These are phyloP conservation scores for Auxenochlorella pyrenoidosa DNA, from an alignment of 139 green algal genomes.

Conservation along the genomic window DNA sequence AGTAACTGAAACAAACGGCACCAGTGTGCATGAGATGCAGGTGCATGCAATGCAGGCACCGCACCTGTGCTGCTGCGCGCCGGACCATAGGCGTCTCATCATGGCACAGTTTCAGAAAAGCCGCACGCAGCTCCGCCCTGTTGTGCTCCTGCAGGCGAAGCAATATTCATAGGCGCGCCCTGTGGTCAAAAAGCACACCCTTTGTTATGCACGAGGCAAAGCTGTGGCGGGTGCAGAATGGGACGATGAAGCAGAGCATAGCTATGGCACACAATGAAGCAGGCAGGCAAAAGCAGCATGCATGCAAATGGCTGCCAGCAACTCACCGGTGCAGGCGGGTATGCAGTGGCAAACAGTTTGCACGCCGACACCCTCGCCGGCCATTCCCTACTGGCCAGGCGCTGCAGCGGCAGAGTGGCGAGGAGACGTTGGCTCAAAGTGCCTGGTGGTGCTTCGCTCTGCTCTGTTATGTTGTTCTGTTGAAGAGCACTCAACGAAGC, in stretches of 20 bases:
- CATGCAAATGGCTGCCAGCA: not conserved
- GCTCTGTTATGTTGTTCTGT: not conserved
- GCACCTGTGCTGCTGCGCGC: constrained; percentile 72
- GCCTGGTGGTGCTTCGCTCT: not conserved
- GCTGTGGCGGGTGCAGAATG: not conserved
- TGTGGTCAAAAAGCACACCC: not conserved
- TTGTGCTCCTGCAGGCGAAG: constrained; percentile 20
- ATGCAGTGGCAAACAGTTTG: constrained; percentile 90
- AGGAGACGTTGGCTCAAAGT: too few relatives aligned
- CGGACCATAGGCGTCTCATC: constrained; percentile 99
- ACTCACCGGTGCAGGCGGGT: constrained; percentile 54
- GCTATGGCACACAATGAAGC: not conserved
- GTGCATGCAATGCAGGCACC: not conserved
- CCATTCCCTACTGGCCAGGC: constrained; percentile 94
- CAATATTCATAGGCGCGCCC: not conserved
- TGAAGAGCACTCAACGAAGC: not conserved
- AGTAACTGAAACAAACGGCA: not conserved
- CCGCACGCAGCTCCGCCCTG: constrained; percentile 76
- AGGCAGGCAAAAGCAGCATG: not conserved
- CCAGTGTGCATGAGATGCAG: not conserved
- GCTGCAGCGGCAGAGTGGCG: constrained; percentile 61
- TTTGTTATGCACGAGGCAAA: not conserved
- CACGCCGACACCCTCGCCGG: constrained; percentile 93
- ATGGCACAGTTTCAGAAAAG: constrained; percentile 86
- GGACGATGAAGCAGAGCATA: not conserved